These are phyloP conservation scores for Gremmenia infestans DNA, from an alignment of 2,329 filamentous ascomycete species.

Conservation along the genomic window DNA sequence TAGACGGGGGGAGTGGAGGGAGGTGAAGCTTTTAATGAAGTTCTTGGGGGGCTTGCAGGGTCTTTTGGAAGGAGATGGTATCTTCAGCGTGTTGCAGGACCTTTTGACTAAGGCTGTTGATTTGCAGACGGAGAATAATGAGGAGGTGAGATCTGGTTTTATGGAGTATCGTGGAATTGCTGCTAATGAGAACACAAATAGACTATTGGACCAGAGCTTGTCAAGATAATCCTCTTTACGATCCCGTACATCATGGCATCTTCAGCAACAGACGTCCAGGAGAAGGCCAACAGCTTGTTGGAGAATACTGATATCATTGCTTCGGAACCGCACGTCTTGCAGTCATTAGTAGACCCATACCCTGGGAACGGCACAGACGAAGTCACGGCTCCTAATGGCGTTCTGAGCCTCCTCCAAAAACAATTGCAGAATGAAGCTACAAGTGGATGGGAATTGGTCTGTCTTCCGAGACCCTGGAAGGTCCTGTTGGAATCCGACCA, in stretches of 20 bases:
- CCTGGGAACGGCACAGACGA: constrained; percentile 58
- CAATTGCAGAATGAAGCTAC: constrained; percentile 75
- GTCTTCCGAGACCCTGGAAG: constrained; percentile 63
- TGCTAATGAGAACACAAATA: constrained; percentile 27
- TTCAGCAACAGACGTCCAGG: constrained; percentile 62
- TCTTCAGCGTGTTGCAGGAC: constrained; percentile 81
- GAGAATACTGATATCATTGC: constrained; percentile 95
- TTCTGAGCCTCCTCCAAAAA: constrained; percentile 77
- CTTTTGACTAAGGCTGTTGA: constrained; percentile 90
- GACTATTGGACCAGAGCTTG: constrained; percentile 75
- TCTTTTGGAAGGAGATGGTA: constrained; percentile 74
- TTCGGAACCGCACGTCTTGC: constrained; percentile 78
- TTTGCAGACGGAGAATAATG: constrained; percentile 85
- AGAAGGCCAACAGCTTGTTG: constrained; percentile 73
- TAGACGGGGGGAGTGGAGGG: constrained; percentile 73
- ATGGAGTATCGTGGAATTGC: not conserved
- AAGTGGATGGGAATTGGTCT: constrained; percentile 69
- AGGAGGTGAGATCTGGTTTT: constrained; percentile 64
- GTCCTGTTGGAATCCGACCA: constrained; percentile 57
- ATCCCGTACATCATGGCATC: constrained; percentile 85
- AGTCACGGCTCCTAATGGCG: constrained; percentile 59
- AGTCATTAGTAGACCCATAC: constrained; percentile 83
- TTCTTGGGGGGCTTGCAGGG: constrained; percentile 84
- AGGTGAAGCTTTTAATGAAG: constrained; percentile 84
- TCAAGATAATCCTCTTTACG: constrained; percentile 93